These are phyloP conservation scores for Dothideomycetidae sp. DNA, from an alignment of 2,329 filamentous ascomycete genomes.

Conservation along the genomic window DNA sequence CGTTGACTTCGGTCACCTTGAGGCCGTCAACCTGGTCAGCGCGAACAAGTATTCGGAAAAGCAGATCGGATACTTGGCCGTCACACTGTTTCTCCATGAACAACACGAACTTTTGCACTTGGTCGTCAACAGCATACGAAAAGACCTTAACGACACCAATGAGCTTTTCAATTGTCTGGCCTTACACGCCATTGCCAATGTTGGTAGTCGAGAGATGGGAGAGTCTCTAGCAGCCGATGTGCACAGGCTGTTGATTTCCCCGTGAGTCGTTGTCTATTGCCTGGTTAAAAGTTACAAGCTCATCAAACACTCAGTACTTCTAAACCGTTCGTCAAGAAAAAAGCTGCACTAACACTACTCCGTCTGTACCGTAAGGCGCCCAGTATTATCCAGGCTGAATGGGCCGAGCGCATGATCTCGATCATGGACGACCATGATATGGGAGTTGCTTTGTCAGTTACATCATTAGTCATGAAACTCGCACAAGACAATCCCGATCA, in stretches of 20 bases:
- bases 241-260: constrained; percentile 83
- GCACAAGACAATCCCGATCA: constrained; percentile 89
- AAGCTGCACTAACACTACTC: constrained; percentile 84
- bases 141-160: constrained; percentile 87
- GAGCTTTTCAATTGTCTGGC: constrained; percentile 96
- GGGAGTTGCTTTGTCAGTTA: constrained; percentile 87
- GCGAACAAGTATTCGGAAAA: constrained; percentile 97
- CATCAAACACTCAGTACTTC: constrained; percentile 61
- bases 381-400: constrained; percentile 86
- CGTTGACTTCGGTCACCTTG: constrained; percentile 95
- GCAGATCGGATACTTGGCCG: constrained; percentile 95
- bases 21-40: constrained; percentile 95
- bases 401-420: constrained; percentile 96
- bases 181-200: constrained; percentile 93
- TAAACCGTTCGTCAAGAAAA: constrained; percentile 98
- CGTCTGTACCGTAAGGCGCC: constrained; percentile 90
- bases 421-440: constrained; percentile 94
- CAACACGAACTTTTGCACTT: constrained; percentile 90
- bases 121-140: constrained; percentile 96
- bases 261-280: constrained; percentile 49
- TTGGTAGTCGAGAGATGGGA: constrained; percentile 92
- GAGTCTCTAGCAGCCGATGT: constrained; percentile 86
- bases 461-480: constrained; percentile 85
- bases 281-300: no score
- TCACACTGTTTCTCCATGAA: constrained; percentile 94